Evolutionary conservation across 768 basidiomycete species (phyloP).

Genomic region (Postia placenta): DNA sequence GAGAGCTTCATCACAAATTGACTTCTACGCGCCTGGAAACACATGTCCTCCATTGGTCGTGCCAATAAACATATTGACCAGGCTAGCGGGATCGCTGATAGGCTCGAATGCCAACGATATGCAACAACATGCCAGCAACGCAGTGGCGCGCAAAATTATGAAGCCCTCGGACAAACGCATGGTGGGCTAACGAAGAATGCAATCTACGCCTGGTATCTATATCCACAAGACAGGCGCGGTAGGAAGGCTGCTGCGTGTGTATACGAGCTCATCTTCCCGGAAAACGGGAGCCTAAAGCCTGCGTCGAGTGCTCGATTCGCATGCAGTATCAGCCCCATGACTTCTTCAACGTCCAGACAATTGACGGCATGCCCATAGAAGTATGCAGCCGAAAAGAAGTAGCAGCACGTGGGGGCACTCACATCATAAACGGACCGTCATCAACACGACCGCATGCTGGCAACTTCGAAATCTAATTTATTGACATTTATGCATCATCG

Average conservation of each 20-base stretch:
- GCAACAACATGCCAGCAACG: not conserved
- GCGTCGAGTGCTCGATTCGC: not conserved
- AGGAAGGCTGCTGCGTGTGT: not conserved
- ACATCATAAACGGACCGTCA: not conserved
- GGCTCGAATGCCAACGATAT: not conserved
- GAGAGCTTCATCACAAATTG: not conserved
- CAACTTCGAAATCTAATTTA: too few relatives aligned
- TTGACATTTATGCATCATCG: too few relatives aligned
- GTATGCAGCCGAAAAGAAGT: not conserved
- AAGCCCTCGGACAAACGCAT: not conserved
- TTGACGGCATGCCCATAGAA: not conserved
- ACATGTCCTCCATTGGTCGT: conserved; percentile 61
- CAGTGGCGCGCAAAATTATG: not conserved
- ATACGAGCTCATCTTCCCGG: not conserved
- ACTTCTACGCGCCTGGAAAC: conserved; percentile 45
- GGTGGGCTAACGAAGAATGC: not conserved
- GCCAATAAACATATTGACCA: conserved; percentile 57
- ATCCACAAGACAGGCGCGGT: not conserved
- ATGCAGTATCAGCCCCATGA: not conserved
- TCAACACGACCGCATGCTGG: not conserved
- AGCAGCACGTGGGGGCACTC: not conserved
- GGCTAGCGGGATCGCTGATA: conserved; percentile 18
- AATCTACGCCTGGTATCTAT: not conserved
- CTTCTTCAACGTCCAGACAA: not conserved
- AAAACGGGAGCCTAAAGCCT: not conserved